These are phyloP conservation scores for Rhynchosporium secalis DNA, from an alignment of 2,329 filamentous ascomycete species.

Conservation along the genomic window DNA sequence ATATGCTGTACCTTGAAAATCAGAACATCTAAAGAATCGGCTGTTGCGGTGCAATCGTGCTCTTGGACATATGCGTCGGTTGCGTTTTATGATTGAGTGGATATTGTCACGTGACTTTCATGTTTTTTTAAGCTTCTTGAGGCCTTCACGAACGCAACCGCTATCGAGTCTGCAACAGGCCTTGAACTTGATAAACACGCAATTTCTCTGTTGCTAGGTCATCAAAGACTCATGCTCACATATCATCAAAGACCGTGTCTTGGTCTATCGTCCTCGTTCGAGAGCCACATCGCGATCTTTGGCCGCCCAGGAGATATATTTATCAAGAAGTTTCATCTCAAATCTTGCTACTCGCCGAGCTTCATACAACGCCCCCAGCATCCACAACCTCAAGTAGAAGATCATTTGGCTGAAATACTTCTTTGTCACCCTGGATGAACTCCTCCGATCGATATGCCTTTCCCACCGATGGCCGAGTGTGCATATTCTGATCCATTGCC, in stretches of 20 bases:
- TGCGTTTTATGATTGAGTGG: too few species aligned
- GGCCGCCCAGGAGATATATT: background rate
- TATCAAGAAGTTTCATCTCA: conserved; percentile 35
- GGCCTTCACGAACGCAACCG: background rate
- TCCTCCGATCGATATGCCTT: conserved; percentile 1
- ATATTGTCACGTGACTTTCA: background rate
- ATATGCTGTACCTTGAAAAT: conserved; percentile 1
- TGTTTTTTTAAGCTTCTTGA: background rate
- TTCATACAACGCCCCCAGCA: conserved; percentile 32
- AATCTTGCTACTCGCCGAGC: conserved; percentile 33
- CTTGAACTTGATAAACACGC: background rate
- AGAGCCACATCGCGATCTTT: background rate
- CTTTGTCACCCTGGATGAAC: conserved; percentile 16
- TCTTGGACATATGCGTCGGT: background rate
- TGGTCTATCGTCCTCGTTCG: background rate
- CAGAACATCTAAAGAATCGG: background rate
- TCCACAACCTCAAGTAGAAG: background rate
- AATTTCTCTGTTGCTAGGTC: background rate
- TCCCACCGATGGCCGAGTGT: background rate
- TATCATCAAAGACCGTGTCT: background rate
- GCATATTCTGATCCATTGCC: background rate
- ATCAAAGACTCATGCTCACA: background rate
- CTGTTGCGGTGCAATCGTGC: background rate
- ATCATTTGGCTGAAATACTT: background rate
- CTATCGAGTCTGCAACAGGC: background rate